Evolutionary conservation across 2,329 filamentous ascomycete species (phyloP), one percentile per base, ranked within the genome.

Genomic region (Phyllachora maydis): DNA sequence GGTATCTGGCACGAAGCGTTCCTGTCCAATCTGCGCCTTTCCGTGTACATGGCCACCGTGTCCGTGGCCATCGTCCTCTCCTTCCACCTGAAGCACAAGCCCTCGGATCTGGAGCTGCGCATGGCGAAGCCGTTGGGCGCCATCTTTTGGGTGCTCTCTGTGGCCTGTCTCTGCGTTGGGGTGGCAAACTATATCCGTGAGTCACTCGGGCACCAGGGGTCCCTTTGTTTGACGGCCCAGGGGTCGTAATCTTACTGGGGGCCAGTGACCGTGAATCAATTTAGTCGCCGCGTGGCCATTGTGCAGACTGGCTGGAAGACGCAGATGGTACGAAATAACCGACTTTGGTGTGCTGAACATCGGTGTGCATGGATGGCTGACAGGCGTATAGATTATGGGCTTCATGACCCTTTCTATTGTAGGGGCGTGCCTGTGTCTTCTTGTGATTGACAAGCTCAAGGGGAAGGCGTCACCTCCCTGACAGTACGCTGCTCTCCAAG

Each of bases 241-340:
- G 12, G 11, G 8, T 22, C 6, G 13, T 13, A 12, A 14, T 14
- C 18, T 11, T 5, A n/a, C n/a, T n/a, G n/a, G n/a, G n/a, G n/a
- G 7, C 18, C 15, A 66, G 61, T 69, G 37, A 72, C 68, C 0
- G 52, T 95, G 13, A 75, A 75, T 36, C 73, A 78, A 41, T 98
- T 92, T 44, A 75, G 75, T 35, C 59, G 64, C 18, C 67, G 71
- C 33, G 60, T 62, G 14, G 88, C 88, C 0, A 61, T 95, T 32
- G 88, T 98, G 18, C 88, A 98, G 52, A 76, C 70, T 15, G 88
- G 88, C 1, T 88, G 78, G 75, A 85, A 81, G 48, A 95, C 88
- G 18, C 83, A 95, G 43, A 46, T 72, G 19, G 76, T 91, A 39
- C 32, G 56, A n/a, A n/a, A n/a, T n/a, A n/a, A n/a, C n/a, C n/a